Evolutionary conservation across 352 stramenopile species (phyloP), one percentile per base, ranked within the genome.

Genomic region (Pilasporangium apinafurcum): DNA sequence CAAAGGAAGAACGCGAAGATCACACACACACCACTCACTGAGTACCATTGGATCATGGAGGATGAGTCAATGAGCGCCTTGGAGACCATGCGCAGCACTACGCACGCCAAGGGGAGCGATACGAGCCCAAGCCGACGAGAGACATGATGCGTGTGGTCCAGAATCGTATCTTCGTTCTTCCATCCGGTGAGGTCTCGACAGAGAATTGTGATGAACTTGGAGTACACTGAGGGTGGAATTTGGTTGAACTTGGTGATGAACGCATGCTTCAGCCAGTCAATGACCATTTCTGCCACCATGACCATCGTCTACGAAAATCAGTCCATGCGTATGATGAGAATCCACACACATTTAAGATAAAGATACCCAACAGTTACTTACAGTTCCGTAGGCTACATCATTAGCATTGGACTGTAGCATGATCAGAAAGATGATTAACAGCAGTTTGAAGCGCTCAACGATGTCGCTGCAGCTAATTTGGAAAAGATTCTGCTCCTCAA

Each of bases 201-300:
- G 10, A 99, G 68, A 27, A 98, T 85, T 12, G 95, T 94, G 44
- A 86, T 82, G 63, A 97, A 98, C 57, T 98, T 96, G 41, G 78
- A 86, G 63, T 99, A 99, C 22, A 97, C 78, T 3, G 58, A 73
- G 26, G 92, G 91, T 27, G 93, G 77, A 35, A 99, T 92, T 33
- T 92, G 81, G 60, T 99, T 99, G 68, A 99, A 99, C 53, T 99
- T 99, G 38, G 92, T 98, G 53, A 99, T 98, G 66, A 99, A 99
- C 4, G 88, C 90, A 64, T 99, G 96, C 68, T 99, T 99, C 46
- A 99, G 88, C 92, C 93, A 98, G 70, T 99, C 96, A 42, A 96
- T 95, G 40, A 98, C 52, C 57, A 98, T 86, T 65, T 99, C 95
- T 10, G 86, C 82, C 8, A 83, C 53, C 48, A 96, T 84, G 20